phyloP scores from a whole-genome alignment of 768 basidiomycete species.

The Baorangia bicolor region DNA sequence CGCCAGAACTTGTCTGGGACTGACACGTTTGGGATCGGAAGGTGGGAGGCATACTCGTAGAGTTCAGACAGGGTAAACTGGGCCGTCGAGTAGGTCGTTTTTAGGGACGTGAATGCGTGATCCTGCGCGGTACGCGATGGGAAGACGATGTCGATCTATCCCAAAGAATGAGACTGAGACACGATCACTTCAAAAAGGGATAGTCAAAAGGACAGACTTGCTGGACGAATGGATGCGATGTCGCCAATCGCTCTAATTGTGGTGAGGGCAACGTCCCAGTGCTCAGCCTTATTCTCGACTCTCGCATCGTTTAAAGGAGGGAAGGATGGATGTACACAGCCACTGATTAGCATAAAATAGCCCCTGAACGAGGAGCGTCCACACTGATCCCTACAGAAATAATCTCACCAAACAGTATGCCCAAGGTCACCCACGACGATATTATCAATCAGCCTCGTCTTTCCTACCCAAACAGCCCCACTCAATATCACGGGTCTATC shows the following conservation, averaged over 20 bases:
- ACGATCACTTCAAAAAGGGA: neutral
- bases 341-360: slow-evolving; percentile 1
- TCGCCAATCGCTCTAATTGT: slow-evolving; percentile 36
- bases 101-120: slow-evolving; percentile 39
- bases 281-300: slow-evolving; percentile 19
- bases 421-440: slow-evolving; percentile 62
- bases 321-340: slow-evolving; percentile 11
- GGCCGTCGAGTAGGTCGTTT: slow-evolving; percentile 46
- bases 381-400: neutral
- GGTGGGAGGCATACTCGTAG: slow-evolving; percentile 36
- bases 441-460: slow-evolving; percentile 93
- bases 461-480: slow-evolving; percentile 83
- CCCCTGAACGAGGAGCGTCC: neutral
- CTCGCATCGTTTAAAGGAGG: slow-evolving; percentile 4
- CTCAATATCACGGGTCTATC: slow-evolving; percentile 63
- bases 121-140: slow-evolving; percentile 44
- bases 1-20: neutral
- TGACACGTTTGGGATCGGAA: slow-evolving; percentile 12
- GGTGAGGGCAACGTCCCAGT: slow-evolving; percentile 23
- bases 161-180: slow-evolving; percentile 4
- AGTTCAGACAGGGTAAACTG: slow-evolving; percentile 45
- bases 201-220: slow-evolving; percentile 40
- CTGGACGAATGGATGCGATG: slow-evolving; percentile 50
- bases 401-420: neutral
- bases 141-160: slow-evolving; percentile 63